Evolutionary conservation across 257 asterid genomes (phyloP).

Genomic region (Solanum tarapatanum): DNA sequence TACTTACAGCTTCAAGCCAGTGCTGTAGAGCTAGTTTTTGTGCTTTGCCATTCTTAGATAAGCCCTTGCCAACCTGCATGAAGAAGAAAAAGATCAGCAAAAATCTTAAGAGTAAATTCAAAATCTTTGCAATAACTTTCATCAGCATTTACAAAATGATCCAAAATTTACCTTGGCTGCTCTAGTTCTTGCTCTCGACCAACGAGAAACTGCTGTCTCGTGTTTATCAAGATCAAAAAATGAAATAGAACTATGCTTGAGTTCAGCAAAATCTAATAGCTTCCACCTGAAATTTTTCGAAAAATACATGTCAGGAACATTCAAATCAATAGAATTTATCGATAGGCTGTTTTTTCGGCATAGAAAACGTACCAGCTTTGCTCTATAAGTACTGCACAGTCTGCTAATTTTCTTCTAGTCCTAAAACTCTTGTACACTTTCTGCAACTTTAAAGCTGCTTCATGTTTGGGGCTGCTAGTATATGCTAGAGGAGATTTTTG

Average conservation of each 20-base stretch:
- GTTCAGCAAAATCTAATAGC: conserved; percentile 77
- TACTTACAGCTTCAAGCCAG: conserved; percentile 96
- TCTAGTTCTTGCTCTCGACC: conserved; percentile 89
- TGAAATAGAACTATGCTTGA: conserved; percentile 86
- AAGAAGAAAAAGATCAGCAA: background rate
- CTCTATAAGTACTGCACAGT: conserved; percentile 87
- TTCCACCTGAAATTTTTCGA: conserved; percentile 41
- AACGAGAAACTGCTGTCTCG: conserved; percentile 81
- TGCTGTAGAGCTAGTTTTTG: conserved; percentile 90
- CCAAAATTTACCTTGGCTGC: conserved; percentile 72
- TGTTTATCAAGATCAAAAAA: conserved; percentile 79
- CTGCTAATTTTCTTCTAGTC: conserved; percentile 84
- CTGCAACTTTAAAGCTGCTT: conserved; percentile 82
- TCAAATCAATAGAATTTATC: background rate
- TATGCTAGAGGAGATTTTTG: conserved; percentile 19
- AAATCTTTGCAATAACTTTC: background rate
- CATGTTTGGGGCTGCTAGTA: conserved; percentile 51
- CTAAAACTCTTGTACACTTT: conserved; percentile 87
- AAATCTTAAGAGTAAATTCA: background rate
- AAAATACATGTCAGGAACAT: background rate
- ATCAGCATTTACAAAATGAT: background rate
- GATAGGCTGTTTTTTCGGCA: background rate
- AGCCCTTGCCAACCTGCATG: conserved; percentile 82
- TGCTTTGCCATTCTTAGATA: conserved; percentile 75
- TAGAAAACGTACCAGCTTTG: conserved; percentile 52